Evolutionary conservation across 1,284 basidiomycete genomes (phyloP), one percentile per base, ranked within the genome.

Genomic region (Taiwanofungus camphoratus): DNA sequence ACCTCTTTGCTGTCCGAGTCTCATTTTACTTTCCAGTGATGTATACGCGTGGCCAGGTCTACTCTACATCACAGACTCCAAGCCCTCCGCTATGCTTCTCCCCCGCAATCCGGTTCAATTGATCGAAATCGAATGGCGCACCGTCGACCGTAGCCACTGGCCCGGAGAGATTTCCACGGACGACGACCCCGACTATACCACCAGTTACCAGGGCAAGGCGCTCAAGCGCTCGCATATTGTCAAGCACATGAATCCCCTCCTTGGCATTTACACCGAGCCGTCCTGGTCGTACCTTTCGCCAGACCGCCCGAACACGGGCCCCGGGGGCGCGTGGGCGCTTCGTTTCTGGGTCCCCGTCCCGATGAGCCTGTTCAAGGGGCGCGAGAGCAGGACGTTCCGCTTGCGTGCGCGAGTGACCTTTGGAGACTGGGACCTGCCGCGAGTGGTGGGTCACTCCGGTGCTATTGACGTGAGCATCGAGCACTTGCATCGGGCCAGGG

Each of bases 331-430:
- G 37, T 55, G 50, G 52, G 34, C 41, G 12, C 36, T 55, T 39
- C 31, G 44, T 15, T 53, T 55, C 44, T 53, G 52, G 48, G 53
- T 53, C 36, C 53, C 53, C 11, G 40, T 55, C 3, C 53, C 53
- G 36, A 38, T 53, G 32, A 11, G 21, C 13, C 41, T 55, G 15
- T 48, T 55, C 24, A 31, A 29, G 29, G 39, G 49, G 18, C 41
- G 43, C 11, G 50, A 49, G 34, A 42, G 44, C 36, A 19, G 45
- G 12, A 43, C 43, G 31, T 55, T 53, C 39, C 39, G 47, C 7
- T 44, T 50, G 22, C 46, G 45, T 12, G 49, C 53, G 31, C 26
- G 26, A 27, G 45, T 52, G 15, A 31, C 32, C 4, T 44, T 52
- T 3, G 40, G 43, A 7, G 48, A 49, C 7, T 50, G 46, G 46